A percentile compares a stretch with the other conserved stretches of the same genome.
phyloP scores from a whole-genome alignment of 2,329 filamentous ascomycete species.

The Trichophyton schoenleinii region DNA sequence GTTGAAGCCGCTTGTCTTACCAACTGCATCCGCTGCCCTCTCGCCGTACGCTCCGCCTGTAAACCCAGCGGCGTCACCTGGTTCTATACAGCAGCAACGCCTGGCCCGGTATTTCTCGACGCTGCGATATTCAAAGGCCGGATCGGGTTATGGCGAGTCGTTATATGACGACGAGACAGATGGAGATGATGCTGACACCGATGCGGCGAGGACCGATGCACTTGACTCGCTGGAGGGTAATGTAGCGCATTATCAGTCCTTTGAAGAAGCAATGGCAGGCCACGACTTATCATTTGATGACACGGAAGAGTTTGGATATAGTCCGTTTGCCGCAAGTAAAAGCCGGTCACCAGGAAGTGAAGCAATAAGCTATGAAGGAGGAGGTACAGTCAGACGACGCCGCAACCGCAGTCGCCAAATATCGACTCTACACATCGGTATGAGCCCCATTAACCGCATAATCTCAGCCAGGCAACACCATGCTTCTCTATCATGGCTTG shows the following conservation, averaged over 20 bases:
- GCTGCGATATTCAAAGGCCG: constrained; percentile 4
- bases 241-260: constrained; percentile 16
- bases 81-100: neutral
- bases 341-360: neutral
- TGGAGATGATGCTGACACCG: constrained; percentile 4
- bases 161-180: constrained; percentile 17
- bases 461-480: neutral
- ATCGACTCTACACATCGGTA: neutral
- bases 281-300: constrained; percentile 7
- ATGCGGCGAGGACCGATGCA: constrained; percentile 18
- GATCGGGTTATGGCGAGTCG: constrained; percentile 12
- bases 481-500: neutral
- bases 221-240: constrained; percentile 23
- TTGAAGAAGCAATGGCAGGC: constrained; percentile 16
- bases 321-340: neutral
- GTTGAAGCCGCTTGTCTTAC: constrained; percentile 25
- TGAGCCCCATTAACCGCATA: neutral
- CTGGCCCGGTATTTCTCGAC: neutral
- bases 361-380: neutral
- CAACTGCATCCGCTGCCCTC: constrained; percentile 10
- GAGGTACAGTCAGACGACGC: neutral
- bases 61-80: neutral
- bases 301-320: neutral
- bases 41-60: constrained; percentile 6
- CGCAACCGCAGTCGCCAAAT: neutral